A percentile compares a stretch with the other conserved stretches of the same genome.
These are phyloP conservation scores for Podaxis pistillaris DNA, from an alignment of 768 basidiomycete species.

Conservation along the genomic window DNA sequence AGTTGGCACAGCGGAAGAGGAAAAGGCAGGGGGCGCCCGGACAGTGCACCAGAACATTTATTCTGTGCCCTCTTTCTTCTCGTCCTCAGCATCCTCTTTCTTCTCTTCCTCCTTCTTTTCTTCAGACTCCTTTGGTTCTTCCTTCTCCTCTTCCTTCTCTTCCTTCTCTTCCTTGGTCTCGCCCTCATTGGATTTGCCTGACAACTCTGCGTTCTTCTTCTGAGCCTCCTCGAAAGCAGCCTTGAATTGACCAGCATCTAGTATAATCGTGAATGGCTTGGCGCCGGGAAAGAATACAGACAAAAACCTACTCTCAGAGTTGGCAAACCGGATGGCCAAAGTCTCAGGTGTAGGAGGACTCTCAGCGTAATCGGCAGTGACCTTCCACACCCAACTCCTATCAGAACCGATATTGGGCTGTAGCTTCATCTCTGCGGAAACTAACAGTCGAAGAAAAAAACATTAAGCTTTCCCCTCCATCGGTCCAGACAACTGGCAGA, in stretches of 20 bases:
- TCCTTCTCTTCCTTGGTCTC: conserved; percentile 29
- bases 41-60: not conserved
- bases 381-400: conserved; percentile 99
- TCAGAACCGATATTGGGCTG: conserved; percentile 99
- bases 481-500: conserved; percentile 21
- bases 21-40: not conserved
- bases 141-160: conserved; percentile 25
- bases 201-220: conserved; percentile 55
- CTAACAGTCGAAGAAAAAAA: conserved; percentile 35
- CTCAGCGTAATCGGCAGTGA: conserved; percentile 93
- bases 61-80: conserved; percentile 22
- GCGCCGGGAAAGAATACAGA: not conserved
- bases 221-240: conserved; percentile 84
- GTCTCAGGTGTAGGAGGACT: conserved; percentile 89
- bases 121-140: conserved; percentile 27
- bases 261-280: not conserved
- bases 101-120: conserved; percentile 28
- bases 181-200: conserved; percentile 24
- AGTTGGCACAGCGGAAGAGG: not conserved
- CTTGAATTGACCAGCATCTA: conserved; percentile 90
- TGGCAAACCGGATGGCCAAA: conserved; percentile 97
- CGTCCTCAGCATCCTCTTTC: conserved; percentile 29
- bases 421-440: conserved; percentile 86
- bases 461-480: not conserved
- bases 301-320: conserved; percentile 78